A percentile compares a stretch with the other conserved stretches of the same genome.
phyloP scores from a whole-genome alignment of 495 filamentous ascomycete genomes.

The Lindgomyces ingoldianus region DNA sequence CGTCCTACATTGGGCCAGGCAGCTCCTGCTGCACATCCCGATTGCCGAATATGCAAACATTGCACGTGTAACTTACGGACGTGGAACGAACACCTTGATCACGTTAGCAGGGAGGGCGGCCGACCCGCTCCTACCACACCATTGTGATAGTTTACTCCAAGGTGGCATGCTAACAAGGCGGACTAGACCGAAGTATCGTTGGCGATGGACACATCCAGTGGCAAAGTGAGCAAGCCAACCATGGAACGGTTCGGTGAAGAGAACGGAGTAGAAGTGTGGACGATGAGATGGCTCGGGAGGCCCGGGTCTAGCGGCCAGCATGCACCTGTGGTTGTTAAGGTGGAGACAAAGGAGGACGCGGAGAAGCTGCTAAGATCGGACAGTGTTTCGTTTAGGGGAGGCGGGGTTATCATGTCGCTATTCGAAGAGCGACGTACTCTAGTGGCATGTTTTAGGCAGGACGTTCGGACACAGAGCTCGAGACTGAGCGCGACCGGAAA shows the following conservation, averaged over 20 bases:
- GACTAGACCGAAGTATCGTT: neutral
- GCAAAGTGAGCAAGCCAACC: neutral
- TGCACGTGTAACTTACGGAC: too few relatives aligned
- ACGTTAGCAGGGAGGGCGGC: too few relatives aligned
- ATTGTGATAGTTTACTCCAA: too few relatives aligned
- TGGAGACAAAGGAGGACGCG: conserved; percentile 26
- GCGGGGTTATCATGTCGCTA: conserved; percentile 15
- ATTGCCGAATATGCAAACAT: too few relatives aligned
- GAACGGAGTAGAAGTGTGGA: neutral
- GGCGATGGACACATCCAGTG: neutral
- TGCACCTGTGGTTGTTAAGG: conserved; percentile 23
- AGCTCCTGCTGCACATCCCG: too few relatives aligned
- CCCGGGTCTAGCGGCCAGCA: conserved; percentile 27
- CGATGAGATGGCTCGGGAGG: conserved; percentile 1
- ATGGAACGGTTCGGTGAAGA: too few relatives aligned
- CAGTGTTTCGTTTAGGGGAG: conserved; percentile 20
- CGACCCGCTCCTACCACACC: too few relatives aligned
- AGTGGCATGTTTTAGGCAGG: conserved; percentile 24
- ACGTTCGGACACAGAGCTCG: conserved; percentile 21
- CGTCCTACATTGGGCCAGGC: too few relatives aligned
- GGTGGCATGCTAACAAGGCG: conserved; percentile 20
- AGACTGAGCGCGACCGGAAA: conserved; percentile 26
- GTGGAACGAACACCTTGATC: too few relatives aligned
- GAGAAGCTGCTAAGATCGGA: conserved; percentile 28
- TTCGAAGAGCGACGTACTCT: conserved; percentile 29